Evolutionary conservation across 345 rosid genomes (phyloP).

Genomic region (Acer negundo): DNA sequence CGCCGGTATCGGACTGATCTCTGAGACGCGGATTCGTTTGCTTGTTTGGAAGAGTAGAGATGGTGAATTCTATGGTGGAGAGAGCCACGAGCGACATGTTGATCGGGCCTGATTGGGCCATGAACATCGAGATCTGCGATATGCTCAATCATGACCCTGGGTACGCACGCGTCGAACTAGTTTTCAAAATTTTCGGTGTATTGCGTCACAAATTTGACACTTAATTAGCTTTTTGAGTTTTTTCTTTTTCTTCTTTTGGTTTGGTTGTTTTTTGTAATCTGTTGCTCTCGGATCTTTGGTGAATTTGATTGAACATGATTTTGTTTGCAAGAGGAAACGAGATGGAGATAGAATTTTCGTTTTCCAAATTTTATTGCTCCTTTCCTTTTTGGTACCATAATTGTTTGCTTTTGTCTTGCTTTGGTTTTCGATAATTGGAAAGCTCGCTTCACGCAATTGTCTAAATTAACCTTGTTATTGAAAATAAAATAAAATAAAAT

Average conservation of each 20-base stretch:
- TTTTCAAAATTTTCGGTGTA: slow-evolving; percentile 4
- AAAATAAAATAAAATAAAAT: background rate
- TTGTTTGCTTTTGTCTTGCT: background rate
- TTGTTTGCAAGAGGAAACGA: background rate
- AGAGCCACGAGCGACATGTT: slow-evolving; percentile 98
- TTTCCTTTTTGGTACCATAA: background rate
- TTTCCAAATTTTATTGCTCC: background rate
- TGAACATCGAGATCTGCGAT: slow-evolving; percentile 99
- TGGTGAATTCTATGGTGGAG: slow-evolving; percentile 99
- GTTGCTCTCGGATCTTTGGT: background rate
- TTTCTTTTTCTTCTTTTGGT: background rate
- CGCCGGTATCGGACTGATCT: slow-evolving; percentile 17
- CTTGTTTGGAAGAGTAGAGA: slow-evolving; percentile 37
- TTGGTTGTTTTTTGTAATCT: background rate
- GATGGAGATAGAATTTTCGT: background rate
- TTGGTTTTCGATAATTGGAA: slow-evolving; percentile 6
- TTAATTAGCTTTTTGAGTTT: background rate
- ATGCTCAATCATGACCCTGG: slow-evolving; percentile 93
- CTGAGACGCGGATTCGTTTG: slow-evolving; percentile 13
- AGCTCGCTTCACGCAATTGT: background rate
- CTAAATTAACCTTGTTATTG: background rate
- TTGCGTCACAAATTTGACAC: background rate
- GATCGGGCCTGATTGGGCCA: slow-evolving; percentile 99
- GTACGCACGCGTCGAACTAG: slow-evolving; percentile 44
- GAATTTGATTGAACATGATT: background rate